These are phyloP conservation scores for Podila verticillata DNA, from an alignment of 192 early-diverging fungal genomes.

Conservation along the genomic window DNA sequence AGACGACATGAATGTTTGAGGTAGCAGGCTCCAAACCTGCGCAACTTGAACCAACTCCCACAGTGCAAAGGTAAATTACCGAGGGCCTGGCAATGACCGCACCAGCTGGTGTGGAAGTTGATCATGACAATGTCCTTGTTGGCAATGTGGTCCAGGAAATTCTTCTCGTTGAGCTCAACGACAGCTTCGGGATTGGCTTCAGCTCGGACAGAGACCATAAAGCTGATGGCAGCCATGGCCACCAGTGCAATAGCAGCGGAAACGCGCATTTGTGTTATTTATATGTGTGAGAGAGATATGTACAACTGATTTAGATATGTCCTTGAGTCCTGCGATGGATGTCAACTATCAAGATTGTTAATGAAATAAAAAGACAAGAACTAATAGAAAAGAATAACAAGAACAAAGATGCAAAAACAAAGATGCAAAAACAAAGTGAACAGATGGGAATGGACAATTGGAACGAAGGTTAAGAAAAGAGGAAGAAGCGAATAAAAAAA, in stretches of 20 bases:
- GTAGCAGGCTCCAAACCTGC: too few species aligned
- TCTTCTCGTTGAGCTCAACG: slow-evolving; percentile 9
- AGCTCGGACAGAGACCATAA: neutral
- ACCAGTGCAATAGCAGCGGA: slow-evolving; percentile 9
- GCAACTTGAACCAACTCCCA: too few species aligned
- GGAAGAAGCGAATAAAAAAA: neutral
- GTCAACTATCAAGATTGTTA: too few species aligned
- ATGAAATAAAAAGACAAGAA: too few species aligned
- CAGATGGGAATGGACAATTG: too few species aligned
- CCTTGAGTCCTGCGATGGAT: too few species aligned
- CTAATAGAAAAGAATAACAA: too few species aligned
- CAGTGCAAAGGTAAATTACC: neutral
- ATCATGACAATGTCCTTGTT: slow-evolving; percentile 79
- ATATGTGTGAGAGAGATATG: neutral
- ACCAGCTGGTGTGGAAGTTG: slow-evolving; percentile 91
- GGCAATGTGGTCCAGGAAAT: slow-evolving; percentile 73
- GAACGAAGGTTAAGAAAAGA: neutral
- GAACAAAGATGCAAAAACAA: too few species aligned
- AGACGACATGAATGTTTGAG: slow-evolving; percentile 1
- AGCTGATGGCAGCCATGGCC: slow-evolving; percentile 1
- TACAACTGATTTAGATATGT: too few species aligned
- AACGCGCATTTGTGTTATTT: slow-evolving; percentile 21
- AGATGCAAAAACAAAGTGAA: too few species aligned
- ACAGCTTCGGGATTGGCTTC: neutral
- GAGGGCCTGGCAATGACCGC: slow-evolving; percentile 82